Base-by-base conservation (phyloP, 176 grass and related monocot species). In the Stipa capillata region DNA sequence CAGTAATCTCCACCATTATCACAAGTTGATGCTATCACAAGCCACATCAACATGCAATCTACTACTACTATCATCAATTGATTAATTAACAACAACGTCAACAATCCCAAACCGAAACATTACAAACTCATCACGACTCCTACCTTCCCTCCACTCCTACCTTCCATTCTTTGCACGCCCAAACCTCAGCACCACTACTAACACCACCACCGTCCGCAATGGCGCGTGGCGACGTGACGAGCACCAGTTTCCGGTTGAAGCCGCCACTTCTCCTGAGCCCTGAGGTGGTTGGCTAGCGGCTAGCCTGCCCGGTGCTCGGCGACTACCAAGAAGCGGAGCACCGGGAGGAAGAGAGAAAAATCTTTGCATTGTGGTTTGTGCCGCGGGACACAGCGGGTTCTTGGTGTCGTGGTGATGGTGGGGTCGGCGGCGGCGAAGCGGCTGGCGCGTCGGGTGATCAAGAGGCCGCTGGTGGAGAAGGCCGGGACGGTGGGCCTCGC, bases 341-440 rank as follows among this genome's bases (percentile, higher is more conserved):
- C 40, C 11, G 2, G 5, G 28, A 49, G 13, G n/a, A n/a, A 23
- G 69, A 1, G 24, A 53, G 49, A 15, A 37, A 21, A 37, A n/a
- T 16, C 67, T 17, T 45, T 28, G 28, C 15, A n/a, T n/a, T n/a
- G n/a, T n/a, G n/a, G n/a, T n/a, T 18, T 17, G 6, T 61, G 29
- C 29, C 6, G 28, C 58, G 29, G 58, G 58, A 1, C 17, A 0
- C 17, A 1, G 24, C n/a, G n/a, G n/a, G n/a, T 58, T 58, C 55
- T 58, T 58, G 43, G 24, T 15, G 4, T 2, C 4, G 3, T 20
- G 33, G 12, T 62, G 67, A 37, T 12, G 74, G 41, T 41, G 74
- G 83, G 73, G 24, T 41, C 75, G 83, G 41, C 76, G 35, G 45
- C 61, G 55, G n/a, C n/a, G n/a, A 85, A 72, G 75, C 74, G 74